Evolutionary conservation across 2,329 filamentous ascomycete genomes (phyloP), one percentile per base, ranked within the genome.

Genomic region (Cercospora beticola): DNA sequence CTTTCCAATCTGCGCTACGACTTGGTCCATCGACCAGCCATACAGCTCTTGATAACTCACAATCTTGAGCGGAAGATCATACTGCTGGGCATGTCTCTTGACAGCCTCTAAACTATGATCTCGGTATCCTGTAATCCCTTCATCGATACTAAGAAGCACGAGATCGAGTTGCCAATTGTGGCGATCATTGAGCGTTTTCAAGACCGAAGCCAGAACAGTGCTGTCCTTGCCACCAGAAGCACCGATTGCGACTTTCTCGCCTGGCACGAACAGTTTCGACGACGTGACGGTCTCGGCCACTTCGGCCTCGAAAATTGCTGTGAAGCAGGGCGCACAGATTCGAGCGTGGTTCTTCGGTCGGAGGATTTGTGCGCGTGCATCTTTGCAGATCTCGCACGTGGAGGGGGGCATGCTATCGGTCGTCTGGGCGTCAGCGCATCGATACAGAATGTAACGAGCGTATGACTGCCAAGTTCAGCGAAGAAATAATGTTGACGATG

Each of bases 1-100:
- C 83, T 97, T 98, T 14, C 95, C 95, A 62, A 99, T 92, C 59
- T 94, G 92, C 76, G 94, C 92, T 4, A 99, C 96, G 9, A 99
- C 95, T 77, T 98, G 93, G 77, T 99, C 95, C 95, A 99, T 99
- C 0, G 94, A 97, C 95, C 95, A 99, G 8, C 94, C 95, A 79
- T 99, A 99, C 9, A 99, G 84, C 76, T 97, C 92, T 64, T 90
- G 90, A 76, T 99, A 99, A 61, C 94, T 93, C 61, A 99, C 88
- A 66, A 99, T 97, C 74, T 93, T 92, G 60, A 99, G 83, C 0
- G 92, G 89, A 90, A 99, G 96, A 1, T 90, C 89, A 81, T 98
- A 97, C 80, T 98, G 93, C 12, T 87, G 80, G 0, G 94, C 92
- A 80, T 99, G 98, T 68, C 94, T 86, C 85, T 97, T 97, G 57